Percentiles rank a stretch among this genome's conserved stretches.
Evolutionary conservation across 2,329 filamentous ascomycete species (phyloP).

Genomic region (Hysterium pulicare): DNA sequence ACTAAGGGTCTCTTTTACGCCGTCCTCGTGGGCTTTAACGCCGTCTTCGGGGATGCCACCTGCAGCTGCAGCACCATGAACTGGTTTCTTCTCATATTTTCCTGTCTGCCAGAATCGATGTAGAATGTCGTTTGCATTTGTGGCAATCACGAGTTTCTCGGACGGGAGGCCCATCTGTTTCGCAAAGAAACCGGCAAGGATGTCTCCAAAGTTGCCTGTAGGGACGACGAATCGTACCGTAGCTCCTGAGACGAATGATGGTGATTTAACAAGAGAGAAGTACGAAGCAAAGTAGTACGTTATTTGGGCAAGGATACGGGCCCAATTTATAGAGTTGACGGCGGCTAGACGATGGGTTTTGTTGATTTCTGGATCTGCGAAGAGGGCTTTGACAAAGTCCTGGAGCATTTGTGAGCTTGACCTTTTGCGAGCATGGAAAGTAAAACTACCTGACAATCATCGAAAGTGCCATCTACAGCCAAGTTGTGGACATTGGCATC

Average conservation of each 20-base stretch:
- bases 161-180: conserved; percentile 83
- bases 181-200: conserved; percentile 90
- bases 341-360: conserved; percentile 78
- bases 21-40: conserved; percentile 61
- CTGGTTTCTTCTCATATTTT: conserved; percentile 79
- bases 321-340: conserved; percentile 96
- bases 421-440: neutral
- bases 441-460: conserved; percentile 76
- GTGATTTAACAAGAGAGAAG: conserved; percentile 68
- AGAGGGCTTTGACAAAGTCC: conserved; percentile 92
- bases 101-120: conserved; percentile 92
- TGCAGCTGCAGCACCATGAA: conserved; percentile 55
- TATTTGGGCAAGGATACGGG: conserved; percentile 91
- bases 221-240: conserved; percentile 82
- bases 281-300: conserved; percentile 97
- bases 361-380: conserved; percentile 83
- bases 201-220: conserved; percentile 95
- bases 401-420: conserved; percentile 27
- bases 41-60: conserved; percentile 55
- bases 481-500: conserved; percentile 93
- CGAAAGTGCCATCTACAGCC: conserved; percentile 84
- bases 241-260: conserved; percentile 58
- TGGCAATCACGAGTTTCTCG: conserved; percentile 86
- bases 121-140: conserved; percentile 96
- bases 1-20: conserved; percentile 85